Conservation (phyloP, 208 protist genomes). For the Trypanosoma rangeli region DNA sequence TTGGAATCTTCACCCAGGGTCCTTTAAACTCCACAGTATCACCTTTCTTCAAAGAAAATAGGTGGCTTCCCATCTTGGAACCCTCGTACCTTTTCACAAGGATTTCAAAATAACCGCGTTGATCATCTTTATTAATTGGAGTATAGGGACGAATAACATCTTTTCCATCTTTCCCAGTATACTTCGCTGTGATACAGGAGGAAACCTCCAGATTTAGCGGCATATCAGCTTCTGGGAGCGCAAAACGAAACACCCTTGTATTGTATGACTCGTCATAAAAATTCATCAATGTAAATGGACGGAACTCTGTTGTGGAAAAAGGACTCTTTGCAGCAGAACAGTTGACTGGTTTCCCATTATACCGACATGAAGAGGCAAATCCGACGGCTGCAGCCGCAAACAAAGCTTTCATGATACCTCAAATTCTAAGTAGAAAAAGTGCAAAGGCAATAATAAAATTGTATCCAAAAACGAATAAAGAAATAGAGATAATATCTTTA, state of each 20-base stretch:
- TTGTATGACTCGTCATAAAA: slow-evolving; percentile 87
- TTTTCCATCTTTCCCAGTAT: slow-evolving; percentile 71
- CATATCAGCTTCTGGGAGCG: slow-evolving; percentile 78
- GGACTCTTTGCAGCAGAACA: slow-evolving; percentile 52
- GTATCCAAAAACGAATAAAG: background rate
- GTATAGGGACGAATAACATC: slow-evolving; percentile 89
- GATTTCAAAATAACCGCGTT: slow-evolving; percentile 89
- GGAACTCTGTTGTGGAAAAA: slow-evolving; percentile 81
- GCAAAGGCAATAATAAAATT: too few species aligned
- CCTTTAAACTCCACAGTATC: slow-evolving; percentile 92
- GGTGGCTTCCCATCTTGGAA: slow-evolving; percentile 89
- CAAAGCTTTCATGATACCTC: slow-evolving; percentile 60
- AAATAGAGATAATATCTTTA: slow-evolving; percentile 7
- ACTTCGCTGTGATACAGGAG: slow-evolving; percentile 76
- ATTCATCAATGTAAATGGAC: slow-evolving; percentile 72
- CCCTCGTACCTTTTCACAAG: slow-evolving; percentile 89
- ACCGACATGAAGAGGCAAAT: slow-evolving; percentile 60
- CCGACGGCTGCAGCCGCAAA: slow-evolving; percentile 45
- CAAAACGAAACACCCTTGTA: slow-evolving; percentile 88
- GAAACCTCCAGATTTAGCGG: slow-evolving; percentile 78
- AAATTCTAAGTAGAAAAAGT: slow-evolving; percentile 2
- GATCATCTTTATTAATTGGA: slow-evolving; percentile 71
- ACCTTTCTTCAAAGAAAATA: slow-evolving; percentile 91
- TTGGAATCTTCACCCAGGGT: slow-evolving; percentile 87
- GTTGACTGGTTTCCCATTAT: slow-evolving; percentile 31